Evolutionary conservation across 2,329 filamentous ascomycete species (phyloP), one percentile per base, ranked within the genome.

Genomic region (Sphaerulina musiva): DNA sequence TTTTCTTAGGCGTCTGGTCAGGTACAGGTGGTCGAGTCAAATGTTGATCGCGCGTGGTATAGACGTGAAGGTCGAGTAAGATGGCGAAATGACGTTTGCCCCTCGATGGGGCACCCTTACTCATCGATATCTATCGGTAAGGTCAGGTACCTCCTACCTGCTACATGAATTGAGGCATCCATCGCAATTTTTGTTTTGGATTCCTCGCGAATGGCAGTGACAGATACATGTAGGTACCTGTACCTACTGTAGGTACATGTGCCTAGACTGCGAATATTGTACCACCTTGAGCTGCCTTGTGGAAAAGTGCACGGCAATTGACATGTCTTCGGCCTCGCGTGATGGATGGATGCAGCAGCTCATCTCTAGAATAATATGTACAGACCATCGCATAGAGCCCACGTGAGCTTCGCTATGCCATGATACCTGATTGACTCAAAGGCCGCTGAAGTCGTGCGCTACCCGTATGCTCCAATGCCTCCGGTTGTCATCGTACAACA

Each of bases 331-430:
- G 38, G 23, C 48, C 46, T 51, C 29, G 36, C 47, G n/a, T 41
- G 41, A 38, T 38, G 40, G 41, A 38, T 38, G 40, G 4, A 20
- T 17, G 14, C 17, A 36, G 10, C 26, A 44, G 48, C 48, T 48
- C 29, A 36, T 44, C 53, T 55, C 45, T 41, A 53, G 45, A 48
- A 58, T 51, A 58, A 58, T 61, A 50, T 54, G 54, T 58, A 57
- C 51, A 54, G 41, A 51, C 48, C 42, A 34, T 31, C 31, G 42
- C 48, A 51, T 51, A 31, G 34, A 31, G 29, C 41, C 42, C 48
- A 45, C 45, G 31, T 26, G 23, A 34, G 41, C 41, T 45, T 39
- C 41, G 39, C 14, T 36, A 44, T 45, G 48, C 48, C 48, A 46
- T 51, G 20, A 38, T 40, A 44, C n/a, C 42, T 46, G 31, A n/a